A percentile compares a stretch with the other conserved stretches of the same genome.
Evolutionary conservation across 1,284 basidiomycete species (phyloP).

Genomic region (Peniophora sp.): DNA sequence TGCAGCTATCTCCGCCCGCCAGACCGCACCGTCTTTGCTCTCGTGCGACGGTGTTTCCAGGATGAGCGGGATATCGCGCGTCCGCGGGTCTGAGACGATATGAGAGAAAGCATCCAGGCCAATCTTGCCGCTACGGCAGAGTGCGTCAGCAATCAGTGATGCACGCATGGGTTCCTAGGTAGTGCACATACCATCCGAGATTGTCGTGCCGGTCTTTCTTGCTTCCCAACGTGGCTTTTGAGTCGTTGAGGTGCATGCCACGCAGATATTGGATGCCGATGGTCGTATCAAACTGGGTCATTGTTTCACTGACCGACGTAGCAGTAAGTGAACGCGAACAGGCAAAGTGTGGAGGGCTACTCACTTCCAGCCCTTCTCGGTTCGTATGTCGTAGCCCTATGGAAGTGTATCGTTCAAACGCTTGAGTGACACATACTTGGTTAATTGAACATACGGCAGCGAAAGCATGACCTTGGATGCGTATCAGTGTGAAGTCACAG

Average conservation of each 20-base stretch:
- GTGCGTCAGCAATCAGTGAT: neutral
- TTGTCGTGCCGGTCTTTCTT: conserved; percentile 80
- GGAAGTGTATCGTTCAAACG: neutral
- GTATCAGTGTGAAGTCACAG: conserved; percentile 3
- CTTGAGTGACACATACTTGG: neutral
- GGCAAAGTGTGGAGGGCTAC: conserved; percentile 23
- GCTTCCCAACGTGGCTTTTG: conserved; percentile 55
- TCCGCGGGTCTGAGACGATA: conserved; percentile 63
- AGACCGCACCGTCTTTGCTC: conserved; percentile 38
- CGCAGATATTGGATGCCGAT: conserved; percentile 69
- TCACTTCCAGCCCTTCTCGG: conserved; percentile 58
- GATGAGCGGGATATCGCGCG: conserved; percentile 68
- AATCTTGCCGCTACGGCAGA: conserved; percentile 49
- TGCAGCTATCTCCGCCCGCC: conserved; percentile 65
- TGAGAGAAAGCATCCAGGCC: conserved; percentile 58
- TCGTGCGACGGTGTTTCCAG: conserved; percentile 75
- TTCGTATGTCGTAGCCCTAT: conserved; percentile 76
- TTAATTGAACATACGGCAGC: conserved; percentile 48
- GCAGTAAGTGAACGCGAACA: conserved; percentile 5
- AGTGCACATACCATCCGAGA: conserved; percentile 59
- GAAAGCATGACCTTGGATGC: conserved; percentile 61
- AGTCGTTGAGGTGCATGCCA: conserved; percentile 84
- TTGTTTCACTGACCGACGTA: conserved; percentile 29
- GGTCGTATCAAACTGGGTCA: conserved; percentile 54
- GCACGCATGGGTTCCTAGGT: neutral